These are phyloP conservation scores for Fagopyrum esculentum DNA, from an alignment of 148 eudicot genomes.

Conservation along the genomic window DNA sequence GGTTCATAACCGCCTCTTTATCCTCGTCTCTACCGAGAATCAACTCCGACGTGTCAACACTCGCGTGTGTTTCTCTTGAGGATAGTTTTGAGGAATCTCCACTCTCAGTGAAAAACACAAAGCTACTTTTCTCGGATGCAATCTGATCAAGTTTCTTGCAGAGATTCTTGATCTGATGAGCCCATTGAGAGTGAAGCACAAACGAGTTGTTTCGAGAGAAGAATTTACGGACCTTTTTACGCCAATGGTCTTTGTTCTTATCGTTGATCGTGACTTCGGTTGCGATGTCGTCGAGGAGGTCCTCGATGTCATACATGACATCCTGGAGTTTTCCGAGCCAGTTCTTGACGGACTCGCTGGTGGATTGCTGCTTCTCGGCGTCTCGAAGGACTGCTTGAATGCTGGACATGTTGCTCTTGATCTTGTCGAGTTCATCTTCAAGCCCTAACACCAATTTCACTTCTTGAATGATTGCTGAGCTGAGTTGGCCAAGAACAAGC, in stretches of 20 bases:
- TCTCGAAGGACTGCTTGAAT: slow-evolving; percentile 18
- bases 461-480: neutral
- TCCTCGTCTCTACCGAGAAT: slow-evolving; percentile 23
- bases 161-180: neutral
- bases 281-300: slow-evolving; percentile 14
- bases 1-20: slow-evolving; percentile 1
- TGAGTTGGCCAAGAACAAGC: neutral
- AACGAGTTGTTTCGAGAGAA: slow-evolving; percentile 10
- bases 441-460: neutral
- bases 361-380: slow-evolving; percentile 13
- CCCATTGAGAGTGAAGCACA: neutral
- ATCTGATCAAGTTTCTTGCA: neutral
- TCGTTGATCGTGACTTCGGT: neutral
- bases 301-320: slow-evolving; percentile 19
- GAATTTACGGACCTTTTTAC: slow-evolving; percentile 16
- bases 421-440: slow-evolving; percentile 12
- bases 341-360: neutral
- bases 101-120: neutral
- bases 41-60: neutral
- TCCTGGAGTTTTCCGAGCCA: slow-evolving; percentile 20
- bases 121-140: neutral
- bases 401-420: slow-evolving; percentile 15
- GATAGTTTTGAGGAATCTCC: neutral
- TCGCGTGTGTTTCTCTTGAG: neutral
- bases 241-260: neutral